Evolutionary conservation across 352 stramenopile species (phyloP).

Genomic region (Globisporangium echinulatum): DNA sequence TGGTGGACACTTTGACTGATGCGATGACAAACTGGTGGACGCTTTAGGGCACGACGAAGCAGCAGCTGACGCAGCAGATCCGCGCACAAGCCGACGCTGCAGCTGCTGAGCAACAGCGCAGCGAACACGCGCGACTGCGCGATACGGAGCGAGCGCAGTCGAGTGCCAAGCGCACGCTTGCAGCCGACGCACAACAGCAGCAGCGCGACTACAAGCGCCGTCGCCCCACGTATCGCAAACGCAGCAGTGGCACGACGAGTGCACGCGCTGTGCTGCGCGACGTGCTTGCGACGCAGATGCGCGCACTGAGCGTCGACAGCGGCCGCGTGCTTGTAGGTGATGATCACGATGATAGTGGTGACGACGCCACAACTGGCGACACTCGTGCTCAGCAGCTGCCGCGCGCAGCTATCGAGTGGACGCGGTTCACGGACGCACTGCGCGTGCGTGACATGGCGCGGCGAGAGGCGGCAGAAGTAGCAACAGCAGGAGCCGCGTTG

Average conservation of each 20-base stretch:
- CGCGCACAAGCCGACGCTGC: constrained; percentile 7
- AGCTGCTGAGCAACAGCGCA: not conserved
- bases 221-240: constrained; percentile 44
- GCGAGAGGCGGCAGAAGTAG: not conserved
- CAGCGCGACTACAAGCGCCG: constrained; percentile 42
- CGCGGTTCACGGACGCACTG: constrained; percentile 12
- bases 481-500: not conserved
- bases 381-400: not conserved
- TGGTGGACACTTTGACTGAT: not conserved
- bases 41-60: constrained; percentile 10
- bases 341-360: not conserved
- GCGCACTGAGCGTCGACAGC: constrained; percentile 34
- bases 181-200: not conserved
- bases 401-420: constrained; percentile 10
- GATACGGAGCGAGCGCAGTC: not conserved
- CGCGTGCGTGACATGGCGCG: constrained; percentile 16
- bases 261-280: constrained; percentile 40
- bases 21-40: not conserved
- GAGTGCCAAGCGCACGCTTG: constrained; percentile 3
- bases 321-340: constrained; percentile 23
- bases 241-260: constrained; percentile 29
- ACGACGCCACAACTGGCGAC: not conserved
- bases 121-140: constrained; percentile 4
- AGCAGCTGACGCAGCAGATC: constrained; percentile 9
- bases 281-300: constrained; percentile 62